Evolutionary conservation across 108 stramenopile species (phyloP).

Genomic region (Cyclotella cryptica): DNA sequence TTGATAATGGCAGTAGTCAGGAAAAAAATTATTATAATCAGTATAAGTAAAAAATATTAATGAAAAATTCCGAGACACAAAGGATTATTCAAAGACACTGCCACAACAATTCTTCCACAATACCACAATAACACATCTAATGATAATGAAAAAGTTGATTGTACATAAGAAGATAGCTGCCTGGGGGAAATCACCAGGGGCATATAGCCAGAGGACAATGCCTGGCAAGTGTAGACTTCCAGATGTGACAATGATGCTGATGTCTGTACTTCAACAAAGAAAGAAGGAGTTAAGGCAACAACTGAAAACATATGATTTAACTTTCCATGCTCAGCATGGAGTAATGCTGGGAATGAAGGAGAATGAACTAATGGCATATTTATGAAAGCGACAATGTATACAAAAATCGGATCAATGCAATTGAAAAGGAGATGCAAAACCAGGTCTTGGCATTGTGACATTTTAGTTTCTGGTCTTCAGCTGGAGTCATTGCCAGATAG

Average conservation of each 20-base stretch:
- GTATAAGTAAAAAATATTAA: no score
- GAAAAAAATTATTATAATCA: no score
- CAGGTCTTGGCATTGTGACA: slow-evolving; percentile 47
- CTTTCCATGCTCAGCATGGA: slow-evolving; percentile 82
- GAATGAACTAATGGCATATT: slow-evolving; percentile 97
- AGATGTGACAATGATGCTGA: slow-evolving; percentile 59
- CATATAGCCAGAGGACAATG: slow-evolving; percentile 16
- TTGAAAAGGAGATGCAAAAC: slow-evolving; percentile 70
- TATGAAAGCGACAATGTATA: slow-evolving; percentile 95
- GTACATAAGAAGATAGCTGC: no score
- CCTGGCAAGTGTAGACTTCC: slow-evolving; percentile 19
- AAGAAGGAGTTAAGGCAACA: slow-evolving; percentile 88
- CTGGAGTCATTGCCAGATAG: slow-evolving; percentile 34
- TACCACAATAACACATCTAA: no score
- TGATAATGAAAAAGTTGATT: no score
- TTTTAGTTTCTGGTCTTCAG: slow-evolving; percentile 28
- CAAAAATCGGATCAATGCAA: slow-evolving; percentile 78
- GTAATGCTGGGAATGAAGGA: slow-evolving; percentile 94
- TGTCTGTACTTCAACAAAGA: slow-evolving; percentile 71
- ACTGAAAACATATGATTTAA: slow-evolving; percentile 93
- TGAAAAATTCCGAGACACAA: no score
- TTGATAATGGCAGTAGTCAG: no score
- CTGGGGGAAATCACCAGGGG: slow-evolving; percentile 33
- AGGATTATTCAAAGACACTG: no score
- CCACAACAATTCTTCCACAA: no score